phyloP scores from a whole-genome alignment of 2,329 filamentous ascomycete species.

The Venturia oleaginea region DNA sequence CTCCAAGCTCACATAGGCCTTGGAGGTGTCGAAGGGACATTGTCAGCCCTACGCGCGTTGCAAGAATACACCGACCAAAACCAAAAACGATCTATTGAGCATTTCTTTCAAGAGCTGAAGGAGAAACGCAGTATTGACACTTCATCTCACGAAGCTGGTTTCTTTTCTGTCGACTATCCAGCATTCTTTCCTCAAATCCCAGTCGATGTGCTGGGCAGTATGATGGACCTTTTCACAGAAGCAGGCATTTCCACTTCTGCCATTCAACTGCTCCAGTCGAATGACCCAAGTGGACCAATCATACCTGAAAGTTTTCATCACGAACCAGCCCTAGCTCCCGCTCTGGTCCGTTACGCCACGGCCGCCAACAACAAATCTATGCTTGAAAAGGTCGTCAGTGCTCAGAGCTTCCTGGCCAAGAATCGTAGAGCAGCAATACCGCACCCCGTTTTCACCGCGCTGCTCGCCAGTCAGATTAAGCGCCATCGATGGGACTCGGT shows the following conservation, averaged over 20 bases:
- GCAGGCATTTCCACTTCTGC: conserved; percentile 41
- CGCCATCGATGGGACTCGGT: conserved; percentile 34
- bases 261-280: conserved; percentile 43
- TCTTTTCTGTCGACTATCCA: conserved; percentile 32
- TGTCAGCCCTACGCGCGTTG: conserved; percentile 29
- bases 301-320: conserved; percentile 38
- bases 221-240: conserved; percentile 43
- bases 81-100: conserved; percentile 32
- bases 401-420: conserved; percentile 5
- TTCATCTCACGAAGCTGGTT: conserved; percentile 9
- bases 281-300: conserved; percentile 46
- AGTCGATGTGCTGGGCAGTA: conserved; percentile 36
- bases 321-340: conserved; percentile 40
- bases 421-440: conserved; percentile 11
- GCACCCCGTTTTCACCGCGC: conserved; percentile 24
- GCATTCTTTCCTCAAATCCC: conserved; percentile 39
- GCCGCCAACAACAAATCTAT: conserved; percentile 36
- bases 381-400: conserved; percentile 21
- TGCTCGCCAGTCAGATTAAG: conserved; percentile 35
- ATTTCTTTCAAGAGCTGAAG: conserved; percentile 32
- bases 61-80: conserved; percentile 35
- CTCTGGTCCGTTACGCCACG: conserved; percentile 46
- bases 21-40: conserved; percentile 31
- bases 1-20: conserved; percentile 30
- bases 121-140: background rate